phyloP scores from a whole-genome alignment of 2,329 filamentous ascomycete genomes.

The Cercospora sp. region DNA sequence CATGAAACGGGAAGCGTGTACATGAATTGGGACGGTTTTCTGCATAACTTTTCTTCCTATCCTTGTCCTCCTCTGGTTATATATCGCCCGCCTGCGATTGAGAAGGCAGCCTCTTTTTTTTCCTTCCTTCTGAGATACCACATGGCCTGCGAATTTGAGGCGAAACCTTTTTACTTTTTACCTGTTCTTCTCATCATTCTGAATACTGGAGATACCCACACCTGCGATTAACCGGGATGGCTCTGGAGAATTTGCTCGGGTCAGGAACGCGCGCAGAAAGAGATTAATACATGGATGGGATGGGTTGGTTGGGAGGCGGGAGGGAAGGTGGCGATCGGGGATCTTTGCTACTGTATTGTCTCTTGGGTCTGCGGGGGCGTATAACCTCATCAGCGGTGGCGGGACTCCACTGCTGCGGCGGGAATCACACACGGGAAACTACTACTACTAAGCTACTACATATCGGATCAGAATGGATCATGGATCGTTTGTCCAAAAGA shows the following conservation, averaged over 20 bases:
- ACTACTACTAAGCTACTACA: slow-evolving; percentile 3
- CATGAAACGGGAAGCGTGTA: slow-evolving; percentile 21
- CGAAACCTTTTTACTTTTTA: background rate
- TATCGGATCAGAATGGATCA: slow-evolving; percentile 6
- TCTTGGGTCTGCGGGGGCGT: background rate
- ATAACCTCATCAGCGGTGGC: background rate
- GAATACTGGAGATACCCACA: slow-evolving; percentile 3
- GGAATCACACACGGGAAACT: background rate
- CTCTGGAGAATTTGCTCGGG: background rate
- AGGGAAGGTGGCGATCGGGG: background rate
- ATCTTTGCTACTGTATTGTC: background rate
- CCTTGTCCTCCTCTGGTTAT: slow-evolving; percentile 9
- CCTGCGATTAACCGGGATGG: slow-evolving; percentile 3
- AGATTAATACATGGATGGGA: slow-evolving; percentile 4
- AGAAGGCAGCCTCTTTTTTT: slow-evolving; percentile 9
- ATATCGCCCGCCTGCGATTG: slow-evolving; percentile 18
- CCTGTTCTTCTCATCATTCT: background rate
- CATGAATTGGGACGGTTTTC: slow-evolving; percentile 18
- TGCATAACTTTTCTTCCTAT: background rate
- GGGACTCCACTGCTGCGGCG: slow-evolving; percentile 1
- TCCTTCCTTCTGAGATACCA: slow-evolving; percentile 26
- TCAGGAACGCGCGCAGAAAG: background rate
- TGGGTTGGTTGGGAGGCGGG: background rate
- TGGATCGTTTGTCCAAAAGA: background rate
- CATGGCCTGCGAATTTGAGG: slow-evolving; percentile 30